phyloP scores from a whole-genome alignment of 2,329 filamentous ascomycete genomes.

The Coniochaeta sp. region DNA sequence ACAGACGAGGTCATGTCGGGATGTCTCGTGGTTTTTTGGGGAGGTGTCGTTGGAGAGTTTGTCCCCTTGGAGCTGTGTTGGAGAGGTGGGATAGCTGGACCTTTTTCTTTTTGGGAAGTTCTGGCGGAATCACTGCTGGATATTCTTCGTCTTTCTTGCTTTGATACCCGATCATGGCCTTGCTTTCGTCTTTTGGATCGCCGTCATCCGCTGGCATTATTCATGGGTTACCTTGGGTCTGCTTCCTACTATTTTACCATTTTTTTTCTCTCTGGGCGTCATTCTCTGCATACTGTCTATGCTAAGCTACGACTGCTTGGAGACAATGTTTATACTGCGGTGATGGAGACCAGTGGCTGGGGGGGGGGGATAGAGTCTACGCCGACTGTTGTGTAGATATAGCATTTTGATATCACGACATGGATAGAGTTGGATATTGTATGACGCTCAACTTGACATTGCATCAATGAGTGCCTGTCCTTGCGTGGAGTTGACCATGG shows the following conservation, averaged over 20 bases:
- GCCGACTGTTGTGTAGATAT: not conserved
- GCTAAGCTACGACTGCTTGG: not conserved
- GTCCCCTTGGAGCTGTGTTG: not conserved
- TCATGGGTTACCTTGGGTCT: not conserved
- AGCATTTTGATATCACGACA: not conserved
- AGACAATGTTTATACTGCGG: not conserved
- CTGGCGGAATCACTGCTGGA: not conserved
- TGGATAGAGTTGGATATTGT: not conserved
- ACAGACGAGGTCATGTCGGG: no score
- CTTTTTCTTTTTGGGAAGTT: not conserved
- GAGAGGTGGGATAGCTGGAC: not conserved
- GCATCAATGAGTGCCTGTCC: not conserved
- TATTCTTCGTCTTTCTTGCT: not conserved
- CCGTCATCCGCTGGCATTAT: not conserved
- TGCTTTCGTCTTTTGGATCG: not conserved
- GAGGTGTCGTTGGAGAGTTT: not conserved
- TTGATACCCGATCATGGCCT: slow-evolving; percentile 1
- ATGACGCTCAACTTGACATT: not conserved
- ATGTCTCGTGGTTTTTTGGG: no score
- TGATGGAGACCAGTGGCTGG: not conserved
- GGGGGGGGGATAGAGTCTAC: not conserved
- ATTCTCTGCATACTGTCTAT: not conserved
- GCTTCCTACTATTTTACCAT: not conserved
- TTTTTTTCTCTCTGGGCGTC: not conserved
- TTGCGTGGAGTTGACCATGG: not conserved